These are phyloP conservation scores for Mucor circinelloides DNA, from an alignment of 371 early-diverging fungal species.

Conservation along the genomic window DNA sequence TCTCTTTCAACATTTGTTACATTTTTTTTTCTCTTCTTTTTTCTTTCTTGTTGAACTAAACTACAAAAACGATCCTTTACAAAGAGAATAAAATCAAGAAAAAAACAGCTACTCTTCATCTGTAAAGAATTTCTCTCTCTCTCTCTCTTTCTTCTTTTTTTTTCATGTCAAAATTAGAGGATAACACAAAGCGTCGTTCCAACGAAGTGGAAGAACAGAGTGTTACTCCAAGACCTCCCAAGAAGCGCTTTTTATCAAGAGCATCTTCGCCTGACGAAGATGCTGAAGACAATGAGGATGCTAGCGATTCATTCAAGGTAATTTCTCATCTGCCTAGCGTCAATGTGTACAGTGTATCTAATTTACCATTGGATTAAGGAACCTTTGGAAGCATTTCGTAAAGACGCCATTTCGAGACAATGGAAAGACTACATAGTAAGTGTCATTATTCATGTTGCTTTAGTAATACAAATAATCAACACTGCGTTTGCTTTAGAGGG, in stretches of 20 bases:
- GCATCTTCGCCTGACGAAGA: constrained; percentile 19
- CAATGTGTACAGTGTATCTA: too few relatives aligned
- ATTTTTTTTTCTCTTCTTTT: constrained; percentile 19
- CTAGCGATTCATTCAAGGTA: constrained; percentile 29
- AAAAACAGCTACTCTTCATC: constrained; percentile 28
- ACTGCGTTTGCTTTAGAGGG: constrained; percentile 14
- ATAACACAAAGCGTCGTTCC: constrained; percentile 30
- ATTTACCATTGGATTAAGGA: constrained; percentile 13
- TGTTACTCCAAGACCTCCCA: constrained; percentile 32
- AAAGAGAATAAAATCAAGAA: constrained; percentile 8
- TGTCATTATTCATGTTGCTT: neutral
- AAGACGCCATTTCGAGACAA: constrained; percentile 33
- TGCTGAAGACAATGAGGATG: constrained; percentile 21
- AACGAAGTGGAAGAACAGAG: constrained; percentile 30
- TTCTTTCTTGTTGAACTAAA: neutral
- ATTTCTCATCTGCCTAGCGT: neutral
- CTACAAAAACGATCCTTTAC: constrained; percentile 29
- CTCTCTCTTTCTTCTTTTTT: neutral
- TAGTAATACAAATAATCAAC: neutral
- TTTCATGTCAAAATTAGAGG: constrained; percentile 28
- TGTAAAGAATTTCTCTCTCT: constrained; percentile 28
- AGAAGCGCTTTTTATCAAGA: constrained; percentile 30
- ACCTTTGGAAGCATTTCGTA: constrained; percentile 33
- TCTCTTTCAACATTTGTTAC: neutral
- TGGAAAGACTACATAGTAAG: constrained; percentile 35